Evolutionary conservation across 2,329 filamentous ascomycete genomes (phyloP), one percentile per base, ranked within the genome.

Genomic region (Amphichorda felina): DNA sequence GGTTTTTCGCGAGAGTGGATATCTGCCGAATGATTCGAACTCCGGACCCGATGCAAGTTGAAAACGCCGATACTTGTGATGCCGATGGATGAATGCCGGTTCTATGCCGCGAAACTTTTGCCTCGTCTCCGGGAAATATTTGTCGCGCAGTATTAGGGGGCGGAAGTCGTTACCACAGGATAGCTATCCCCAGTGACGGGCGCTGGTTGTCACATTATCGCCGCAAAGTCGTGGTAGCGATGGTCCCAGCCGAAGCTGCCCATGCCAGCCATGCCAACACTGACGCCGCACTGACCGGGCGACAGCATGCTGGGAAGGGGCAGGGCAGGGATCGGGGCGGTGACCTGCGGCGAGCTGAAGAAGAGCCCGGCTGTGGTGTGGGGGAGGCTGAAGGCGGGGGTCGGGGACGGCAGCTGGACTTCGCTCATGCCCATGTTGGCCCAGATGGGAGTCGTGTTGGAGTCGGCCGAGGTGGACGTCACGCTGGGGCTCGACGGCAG

Each of bases 301-400:
- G 83, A 74, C 41, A 94, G 67, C 74, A 88, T 83, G 63, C 85
- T 94, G 30, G 88, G 87, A 36, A 95, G 69, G 33, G 87, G 82
- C 31, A 94, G 70, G 29, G 79, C 66, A 16, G 85, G 75, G 44
- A 93, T 79, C 34, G 84, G 75, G 16, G 83, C 75, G 30, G 78
- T 74, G 40, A 81, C 76, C 50, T 79, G 74, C 11, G 86, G 82
- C 36, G 84, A 75, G 62, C 79, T 83, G 70, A 87, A 94, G 65
- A 79, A 94, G 56, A 79, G 70, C 18, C 72, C 71, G 40, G 81
- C 77, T 16, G 82, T 78, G 41, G 79, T 78, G 55, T 75, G 83
- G 33, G 85, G 82, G 54, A 56, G 50, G 57, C 75, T 89, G 67
- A 77, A 93, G 28, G 83, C 79, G 30, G 83, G 78, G 32, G 84